Base-by-base conservation (phyloP, 1,139 yeast genomes). In the Taphrina confusa region DNA sequence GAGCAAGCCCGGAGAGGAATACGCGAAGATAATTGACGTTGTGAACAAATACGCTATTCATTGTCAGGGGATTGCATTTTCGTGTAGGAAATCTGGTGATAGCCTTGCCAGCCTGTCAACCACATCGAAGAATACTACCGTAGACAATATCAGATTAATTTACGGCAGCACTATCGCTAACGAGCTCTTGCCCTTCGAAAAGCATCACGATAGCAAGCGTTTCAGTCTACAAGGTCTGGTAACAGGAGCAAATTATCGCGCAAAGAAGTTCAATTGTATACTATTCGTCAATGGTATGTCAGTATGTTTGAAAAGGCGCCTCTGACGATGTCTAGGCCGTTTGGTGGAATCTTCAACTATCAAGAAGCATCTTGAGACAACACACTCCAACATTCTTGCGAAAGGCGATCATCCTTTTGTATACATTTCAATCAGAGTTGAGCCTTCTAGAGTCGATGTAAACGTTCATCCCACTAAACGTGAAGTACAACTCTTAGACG, bases 401-500 rank as follows among this genome's bases (percentile, higher is more conserved):
- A 87, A 85, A 65, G 95, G 95, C 0, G 81, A 80, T 50, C 83
- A 80, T 65, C 87, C 96, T 0, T 92, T 92, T 70, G 78, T 88
- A 0, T 92, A 90, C 71, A 65, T 92, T 59, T 78, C 88, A 50
- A 70, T 92, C 22, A 76, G 76, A 37, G 82, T 92, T 4, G 75
- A 78, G 18, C 87, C 97, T 0, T 75, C 74, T 33, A 84, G 85
- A 63, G 77, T 92, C 12, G 99, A 92, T 70, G 98, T 92, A 9
- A 92, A 92, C 70, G 84, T 94, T 8, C 98, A 94, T 69, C 99
- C 99, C 0, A 92, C 98, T 0, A 92, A 92, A 68, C 78, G 94
- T 59, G 97, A 92, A 68, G 97, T 94, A 1, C 73, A 95, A 55
- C 90, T 94, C 70, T 74, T 92, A 36, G 73, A 83, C 69, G 97